A percentile compares a stretch with the other conserved stretches of the same genome.
Conservation (phyloP, 371 early-diverging fungal genomes). For the Funneliformis caledonium region DNA sequence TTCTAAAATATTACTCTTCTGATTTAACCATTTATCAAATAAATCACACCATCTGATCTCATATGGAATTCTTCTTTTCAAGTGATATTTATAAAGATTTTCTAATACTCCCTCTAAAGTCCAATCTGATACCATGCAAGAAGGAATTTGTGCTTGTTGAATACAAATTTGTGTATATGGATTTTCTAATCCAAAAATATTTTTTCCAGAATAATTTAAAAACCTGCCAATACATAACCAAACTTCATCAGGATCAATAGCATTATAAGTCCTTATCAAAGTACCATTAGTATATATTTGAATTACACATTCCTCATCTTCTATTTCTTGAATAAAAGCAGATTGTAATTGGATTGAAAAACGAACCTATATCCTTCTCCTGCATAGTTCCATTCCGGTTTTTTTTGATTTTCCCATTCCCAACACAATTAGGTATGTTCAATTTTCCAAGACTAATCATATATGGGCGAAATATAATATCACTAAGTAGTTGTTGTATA, state of each 20-base stretch:
- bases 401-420: not conserved
- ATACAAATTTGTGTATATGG: not conserved
- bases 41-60: no score
- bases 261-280: not conserved
- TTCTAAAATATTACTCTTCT: no score
- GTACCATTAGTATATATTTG: not conserved
- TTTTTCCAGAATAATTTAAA: not conserved
- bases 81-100: no score
- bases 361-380: not conserved
- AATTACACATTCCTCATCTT: not conserved
- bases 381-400: not conserved
- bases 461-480: slow-evolving; percentile 5
- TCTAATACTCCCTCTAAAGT: not conserved
- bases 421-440: not conserved
- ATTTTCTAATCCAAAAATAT: slow-evolving; percentile 2
- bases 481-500: not conserved
- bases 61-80: no score
- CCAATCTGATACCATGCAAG: not conserved
- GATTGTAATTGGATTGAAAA: not conserved
- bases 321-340: not conserved
- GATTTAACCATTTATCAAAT: no score
- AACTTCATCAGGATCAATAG: not conserved
- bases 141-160: not conserved
- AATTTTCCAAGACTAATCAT: not conserved
- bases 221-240: not conserved